Evolutionary conservation across 225 moss, liverwort and hornwort genomes (phyloP).

Genomic region (Antitrichia curtipendula): DNA sequence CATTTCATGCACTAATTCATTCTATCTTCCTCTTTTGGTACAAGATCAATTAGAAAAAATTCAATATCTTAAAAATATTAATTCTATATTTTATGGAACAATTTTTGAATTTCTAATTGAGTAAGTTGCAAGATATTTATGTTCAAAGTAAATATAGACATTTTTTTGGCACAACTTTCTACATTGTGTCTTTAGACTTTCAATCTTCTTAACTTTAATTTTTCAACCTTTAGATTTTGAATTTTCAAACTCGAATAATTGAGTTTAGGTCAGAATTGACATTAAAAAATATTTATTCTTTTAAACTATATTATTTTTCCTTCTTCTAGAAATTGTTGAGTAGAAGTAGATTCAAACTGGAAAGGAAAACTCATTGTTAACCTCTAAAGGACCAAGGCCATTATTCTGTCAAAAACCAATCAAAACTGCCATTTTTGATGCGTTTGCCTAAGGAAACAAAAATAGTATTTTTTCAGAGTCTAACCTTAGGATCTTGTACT

Average conservation of each 20-base stretch:
- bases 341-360: neutral
- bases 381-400: no score
- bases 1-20: neutral
- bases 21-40: neutral
- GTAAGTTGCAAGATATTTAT: neutral
- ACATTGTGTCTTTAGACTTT: fast-evolving
- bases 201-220: neutral
- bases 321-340: neutral
- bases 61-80: neutral
- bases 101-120: neutral
- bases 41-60: neutral
- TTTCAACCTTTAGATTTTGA: no score
- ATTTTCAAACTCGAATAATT: neutral
- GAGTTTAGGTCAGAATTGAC: fast-evolving
- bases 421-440: no score
- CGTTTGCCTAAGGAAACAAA: no score
- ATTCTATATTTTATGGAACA: neutral
- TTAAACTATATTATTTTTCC: no score
- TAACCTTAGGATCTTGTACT: no score
- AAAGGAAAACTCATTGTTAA: neutral
- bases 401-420: no score
- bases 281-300: neutral
- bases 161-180: neutral
- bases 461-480: no score
- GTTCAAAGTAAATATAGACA: neutral